Conservation (phyloP, 352 stramenopile genomes). For the Phytopythium mirpurense region DNA sequence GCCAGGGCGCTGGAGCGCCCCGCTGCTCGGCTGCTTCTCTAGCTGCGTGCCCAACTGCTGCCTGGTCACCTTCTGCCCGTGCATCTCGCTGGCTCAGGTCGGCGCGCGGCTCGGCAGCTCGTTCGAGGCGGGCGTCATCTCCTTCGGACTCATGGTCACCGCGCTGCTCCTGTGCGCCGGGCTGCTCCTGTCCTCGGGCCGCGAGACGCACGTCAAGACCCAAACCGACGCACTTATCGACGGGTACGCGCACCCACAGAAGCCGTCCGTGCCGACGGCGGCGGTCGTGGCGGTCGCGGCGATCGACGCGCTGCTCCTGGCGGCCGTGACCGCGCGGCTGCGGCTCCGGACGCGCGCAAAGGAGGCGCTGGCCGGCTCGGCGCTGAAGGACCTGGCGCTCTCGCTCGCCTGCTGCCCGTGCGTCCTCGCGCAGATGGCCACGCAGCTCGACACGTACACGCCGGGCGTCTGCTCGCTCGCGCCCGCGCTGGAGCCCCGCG, state of each 20-base stretch:
- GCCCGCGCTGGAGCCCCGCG: neutral
- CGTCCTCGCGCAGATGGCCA: conserved; percentile 51
- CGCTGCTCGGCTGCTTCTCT: conserved; percentile 33
- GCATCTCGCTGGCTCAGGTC: conserved; percentile 33
- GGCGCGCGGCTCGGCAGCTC: conserved; percentile 19
- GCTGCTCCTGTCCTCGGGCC: conserved; percentile 20
- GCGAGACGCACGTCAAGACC: conserved; percentile 2
- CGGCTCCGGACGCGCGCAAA: conserved; percentile 26
- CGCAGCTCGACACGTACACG: conserved; percentile 47
- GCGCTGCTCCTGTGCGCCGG: conserved; percentile 23
- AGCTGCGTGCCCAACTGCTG: conserved; percentile 35
- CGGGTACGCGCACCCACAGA: neutral
- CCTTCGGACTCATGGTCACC: conserved; percentile 23
- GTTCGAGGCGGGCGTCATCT: conserved; percentile 20
- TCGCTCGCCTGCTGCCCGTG: conserved; percentile 32
- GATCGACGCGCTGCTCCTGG: conserved; percentile 6
- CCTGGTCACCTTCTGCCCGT: conserved; percentile 33
- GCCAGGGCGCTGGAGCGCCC: conserved; percentile 17
- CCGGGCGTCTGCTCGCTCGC: conserved; percentile 38
- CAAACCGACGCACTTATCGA: no score
- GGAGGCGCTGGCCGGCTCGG: conserved; percentile 34
- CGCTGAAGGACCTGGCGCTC: conserved; percentile 12
- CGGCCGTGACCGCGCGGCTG: conserved; percentile 22
- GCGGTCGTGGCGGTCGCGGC: conserved; percentile 15
- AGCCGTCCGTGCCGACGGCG: conserved; percentile 2